Percentiles rank a stretch among this genome's conserved stretches.
Evolutionary conservation across 352 stramenopile species (phyloP).

Genomic region (Phytopythium aichiense): DNA sequence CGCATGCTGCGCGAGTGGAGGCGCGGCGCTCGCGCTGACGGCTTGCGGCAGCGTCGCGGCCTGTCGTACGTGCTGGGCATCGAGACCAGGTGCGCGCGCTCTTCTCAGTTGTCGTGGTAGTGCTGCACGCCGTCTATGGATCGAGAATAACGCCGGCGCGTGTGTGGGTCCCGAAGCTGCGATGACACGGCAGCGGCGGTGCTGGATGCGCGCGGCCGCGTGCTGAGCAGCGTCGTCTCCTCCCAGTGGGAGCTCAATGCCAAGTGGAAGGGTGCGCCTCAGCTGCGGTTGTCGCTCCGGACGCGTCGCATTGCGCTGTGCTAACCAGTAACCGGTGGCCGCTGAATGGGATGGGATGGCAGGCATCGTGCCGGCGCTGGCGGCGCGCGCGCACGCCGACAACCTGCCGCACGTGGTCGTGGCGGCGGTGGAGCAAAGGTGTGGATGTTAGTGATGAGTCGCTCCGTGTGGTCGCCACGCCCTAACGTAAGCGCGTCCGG

Average conservation of each 20-base stretch:
- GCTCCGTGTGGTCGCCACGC: background rate
- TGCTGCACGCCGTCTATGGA: background rate
- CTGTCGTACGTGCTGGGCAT: slow-evolving; percentile 90
- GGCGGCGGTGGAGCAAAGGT: slow-evolving; percentile 88
- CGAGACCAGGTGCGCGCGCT: slow-evolving; percentile 75
- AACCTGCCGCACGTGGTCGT: slow-evolving; percentile 95
- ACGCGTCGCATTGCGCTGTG: no score
- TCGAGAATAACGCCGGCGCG: background rate
- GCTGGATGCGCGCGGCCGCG: slow-evolving; percentile 85
- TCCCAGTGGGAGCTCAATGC: slow-evolving; percentile 91
- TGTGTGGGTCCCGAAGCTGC: slow-evolving; percentile 51
- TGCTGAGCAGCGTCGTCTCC: slow-evolving; percentile 92
- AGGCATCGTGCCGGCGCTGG: slow-evolving; percentile 96
- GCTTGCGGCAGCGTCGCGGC: slow-evolving; percentile 7
- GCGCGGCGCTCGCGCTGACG: slow-evolving; percentile 4
- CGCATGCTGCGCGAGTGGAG: background rate
- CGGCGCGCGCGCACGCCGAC: slow-evolving; percentile 90
- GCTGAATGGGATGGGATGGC: background rate
- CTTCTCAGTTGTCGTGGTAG: background rate
- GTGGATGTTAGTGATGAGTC: background rate
- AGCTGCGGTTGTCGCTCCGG: no score
- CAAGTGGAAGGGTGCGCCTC: slow-evolving; percentile 67
- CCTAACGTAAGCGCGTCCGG: background rate
- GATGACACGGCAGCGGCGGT: slow-evolving; percentile 93
- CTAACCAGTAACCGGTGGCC: background rate